A percentile compares a stretch with the other conserved stretches of the same genome.
Conservation (phyloP, 1,139 yeast genomes). For the Yamadazyma conglobata region DNA sequence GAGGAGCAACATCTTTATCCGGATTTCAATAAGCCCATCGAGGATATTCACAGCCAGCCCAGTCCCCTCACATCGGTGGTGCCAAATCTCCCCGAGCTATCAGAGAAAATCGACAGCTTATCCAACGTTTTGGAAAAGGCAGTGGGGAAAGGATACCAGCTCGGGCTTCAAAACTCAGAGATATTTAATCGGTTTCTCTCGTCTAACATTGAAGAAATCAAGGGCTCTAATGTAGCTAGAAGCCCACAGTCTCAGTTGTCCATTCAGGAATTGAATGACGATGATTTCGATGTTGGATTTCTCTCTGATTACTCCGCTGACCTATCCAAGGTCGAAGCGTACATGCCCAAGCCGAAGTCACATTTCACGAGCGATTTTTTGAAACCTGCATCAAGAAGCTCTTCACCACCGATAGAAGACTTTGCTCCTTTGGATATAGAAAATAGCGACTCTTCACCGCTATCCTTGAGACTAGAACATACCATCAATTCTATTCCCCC, state of each 20-base stretch:
- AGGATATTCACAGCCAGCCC: no score
- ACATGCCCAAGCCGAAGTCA: constrained; percentile 12
- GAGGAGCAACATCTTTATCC: no score
- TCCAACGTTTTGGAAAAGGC: constrained; percentile 28
- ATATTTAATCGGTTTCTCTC: constrained; percentile 25
- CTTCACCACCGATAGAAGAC: constrained; percentile 5
- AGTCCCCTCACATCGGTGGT: background rate
- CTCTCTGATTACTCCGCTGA: constrained; percentile 21
- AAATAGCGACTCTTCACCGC: constrained; percentile 5
- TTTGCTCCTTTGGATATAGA: constrained; percentile 10
- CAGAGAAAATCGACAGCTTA: constrained; percentile 27
- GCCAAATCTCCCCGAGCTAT: constrained; percentile 9
- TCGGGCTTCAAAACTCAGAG: constrained; percentile 28
- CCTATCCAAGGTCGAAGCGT: constrained; percentile 20
- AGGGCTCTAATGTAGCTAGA: constrained; percentile 1
- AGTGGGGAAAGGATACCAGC: constrained; percentile 27
- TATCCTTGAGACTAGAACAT: constrained; percentile 1
- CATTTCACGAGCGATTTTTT: constrained; percentile 4
- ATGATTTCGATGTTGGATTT: no score
- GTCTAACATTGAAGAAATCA: constrained; percentile 12
- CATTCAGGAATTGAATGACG: constrained; percentile 6
- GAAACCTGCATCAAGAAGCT: background rate
- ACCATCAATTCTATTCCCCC: constrained; percentile 35
- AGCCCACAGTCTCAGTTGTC: constrained; percentile 5
- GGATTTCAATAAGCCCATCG: no score